These are phyloP conservation scores for Verticillium tricorpus DNA, from an alignment of 2,329 filamentous ascomycete species.

Conservation along the genomic window DNA sequence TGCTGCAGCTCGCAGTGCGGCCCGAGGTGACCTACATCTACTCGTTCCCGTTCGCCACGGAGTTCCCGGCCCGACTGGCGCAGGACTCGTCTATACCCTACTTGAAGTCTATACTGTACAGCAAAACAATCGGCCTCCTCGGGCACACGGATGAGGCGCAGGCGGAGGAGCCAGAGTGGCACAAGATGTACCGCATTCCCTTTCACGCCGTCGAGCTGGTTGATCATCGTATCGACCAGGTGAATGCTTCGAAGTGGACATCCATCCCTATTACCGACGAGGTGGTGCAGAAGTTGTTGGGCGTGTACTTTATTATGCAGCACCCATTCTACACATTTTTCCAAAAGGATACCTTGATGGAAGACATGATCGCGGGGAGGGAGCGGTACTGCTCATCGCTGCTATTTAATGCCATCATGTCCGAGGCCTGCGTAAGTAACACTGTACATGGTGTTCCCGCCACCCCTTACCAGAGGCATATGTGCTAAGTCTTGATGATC, in stretches of 20 bases:
- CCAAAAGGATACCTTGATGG: conserved; percentile 33
- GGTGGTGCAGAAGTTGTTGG: conserved; percentile 27
- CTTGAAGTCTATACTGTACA: not conserved
- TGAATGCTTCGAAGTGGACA: conserved; percentile 30
- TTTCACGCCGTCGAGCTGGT: not conserved
- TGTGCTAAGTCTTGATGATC: not conserved
- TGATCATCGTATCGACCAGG: not conserved
- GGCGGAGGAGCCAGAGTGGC: not conserved
- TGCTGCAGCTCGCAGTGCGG: not conserved
- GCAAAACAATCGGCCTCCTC: not conserved
- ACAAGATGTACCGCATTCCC: not conserved
- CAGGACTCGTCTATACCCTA: not conserved
- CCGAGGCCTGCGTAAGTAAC: conserved; percentile 26
- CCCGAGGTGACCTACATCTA: not conserved
- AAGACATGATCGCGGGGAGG: conserved; percentile 27
- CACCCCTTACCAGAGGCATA: no score
- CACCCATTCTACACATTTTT: conserved; percentile 29
- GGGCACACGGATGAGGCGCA: not conserved
- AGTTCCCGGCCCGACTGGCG: not conserved
- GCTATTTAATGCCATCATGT: conserved; percentile 32
- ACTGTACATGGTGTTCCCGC: conserved; percentile 8
- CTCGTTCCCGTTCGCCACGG: not conserved
- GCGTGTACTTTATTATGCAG: conserved; percentile 25
- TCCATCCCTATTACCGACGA: conserved; percentile 25
- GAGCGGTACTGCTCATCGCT: conserved; percentile 32